Base-by-base conservation (phyloP, 163 green algal species). In the Prototheca wickerhamii region DNA sequence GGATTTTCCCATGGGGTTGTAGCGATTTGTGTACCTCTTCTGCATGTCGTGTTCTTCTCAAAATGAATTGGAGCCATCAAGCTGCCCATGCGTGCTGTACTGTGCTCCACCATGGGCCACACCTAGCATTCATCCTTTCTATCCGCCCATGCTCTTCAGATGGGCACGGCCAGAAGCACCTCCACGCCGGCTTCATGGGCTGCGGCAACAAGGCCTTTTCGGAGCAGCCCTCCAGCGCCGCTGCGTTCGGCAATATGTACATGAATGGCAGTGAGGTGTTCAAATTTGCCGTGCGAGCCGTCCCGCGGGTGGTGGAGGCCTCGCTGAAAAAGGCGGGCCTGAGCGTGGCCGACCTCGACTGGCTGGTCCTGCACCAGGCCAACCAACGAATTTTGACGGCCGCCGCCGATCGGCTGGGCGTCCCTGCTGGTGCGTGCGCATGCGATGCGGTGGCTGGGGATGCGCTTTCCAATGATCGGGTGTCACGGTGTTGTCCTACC, bases 221-320 rank as follows among this genome's bases (percentile, higher is more conserved):
- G 35, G 31, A 71, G 0, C 43, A 58, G 33, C 10, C 37, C 37
- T 44, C 37, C 37, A 21, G 10, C 37, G 10, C 10, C 37, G 10
- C 37, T 15, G 37, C 72, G 4, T 97, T 84, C 65, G 51, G 44
- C 58, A 95, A 97, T 73, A 74, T 98, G 20, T 7, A 63, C 29
- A 98, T 98, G 92, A 93, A 88, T 26, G 93, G 93, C 10, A 79
- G 90, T 69, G 93, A 98, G 42, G 93, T 99, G 33, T 99, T 97
- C 84, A 94, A 94, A 78, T 98, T 97, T 84, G 93, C 93, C 2
- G 93, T 98, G 55, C 76, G 82, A 4, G 84, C 84, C 2, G 91
- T 98, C 43, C 93, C 93, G 2, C 68, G 80, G 58, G 80, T 91
- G 2, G 76, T 94, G 21, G 76, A 92, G 40, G 68, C 58, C 0